phyloP scores from a whole-genome alignment of 139 green algal species.

The Volvox africanus region DNA sequence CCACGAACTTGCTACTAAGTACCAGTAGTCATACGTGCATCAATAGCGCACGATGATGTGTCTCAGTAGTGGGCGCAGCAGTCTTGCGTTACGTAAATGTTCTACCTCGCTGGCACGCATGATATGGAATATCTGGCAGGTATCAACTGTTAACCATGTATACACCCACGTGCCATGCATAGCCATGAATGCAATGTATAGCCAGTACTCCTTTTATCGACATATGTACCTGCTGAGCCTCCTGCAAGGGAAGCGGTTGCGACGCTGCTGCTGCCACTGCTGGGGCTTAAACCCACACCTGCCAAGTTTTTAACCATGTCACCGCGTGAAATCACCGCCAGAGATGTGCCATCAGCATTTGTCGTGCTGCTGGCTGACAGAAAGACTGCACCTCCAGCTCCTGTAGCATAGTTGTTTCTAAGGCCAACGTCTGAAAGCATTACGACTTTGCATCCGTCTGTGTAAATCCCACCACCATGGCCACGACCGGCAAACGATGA shows the following conservation, averaged over 20 bases:
- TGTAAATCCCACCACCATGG: neutral
- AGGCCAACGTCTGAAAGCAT: neutral
- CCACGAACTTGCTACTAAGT: no score
- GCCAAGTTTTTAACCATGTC: neutral
- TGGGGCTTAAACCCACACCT: neutral
- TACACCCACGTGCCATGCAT: no score
- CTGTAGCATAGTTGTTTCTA: neutral
- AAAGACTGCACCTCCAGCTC: neutral
- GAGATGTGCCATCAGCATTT: neutral
- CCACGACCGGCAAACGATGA: neutral
- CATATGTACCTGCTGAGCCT: neutral
- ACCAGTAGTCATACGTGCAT: no score
- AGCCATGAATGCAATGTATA: no score
- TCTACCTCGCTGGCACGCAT: no score
- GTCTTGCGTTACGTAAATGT: no score
- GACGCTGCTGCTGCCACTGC: neutral
- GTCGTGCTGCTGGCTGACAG: neutral
- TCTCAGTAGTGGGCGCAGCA: no score
- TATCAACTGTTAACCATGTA: no score
- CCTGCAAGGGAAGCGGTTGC: neutral
- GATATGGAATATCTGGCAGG: no score
- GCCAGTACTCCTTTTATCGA: no score
- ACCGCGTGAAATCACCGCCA: neutral
- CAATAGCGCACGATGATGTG: no score
- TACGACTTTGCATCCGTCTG: neutral